These are phyloP conservation scores for Quercus aquifolioides DNA, from an alignment of 306 rosid genomes.

Conservation along the genomic window DNA sequence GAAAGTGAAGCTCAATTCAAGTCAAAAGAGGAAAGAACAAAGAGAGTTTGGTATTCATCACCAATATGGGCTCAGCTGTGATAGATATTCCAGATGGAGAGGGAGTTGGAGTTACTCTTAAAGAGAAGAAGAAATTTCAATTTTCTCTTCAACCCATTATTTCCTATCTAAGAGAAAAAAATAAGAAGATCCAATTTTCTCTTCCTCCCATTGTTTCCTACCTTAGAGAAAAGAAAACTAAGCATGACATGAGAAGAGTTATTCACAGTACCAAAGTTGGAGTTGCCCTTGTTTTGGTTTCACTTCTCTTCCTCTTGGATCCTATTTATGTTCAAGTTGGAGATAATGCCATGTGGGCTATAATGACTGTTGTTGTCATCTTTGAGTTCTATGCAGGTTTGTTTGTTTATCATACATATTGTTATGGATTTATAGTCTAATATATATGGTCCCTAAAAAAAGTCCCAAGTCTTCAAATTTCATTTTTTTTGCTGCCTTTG, in stretches of 20 bases:
- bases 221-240: constrained; percentile 21
- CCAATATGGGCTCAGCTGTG: constrained; percentile 52
- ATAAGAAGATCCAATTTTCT: constrained; percentile 10
- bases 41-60: constrained; percentile 4
- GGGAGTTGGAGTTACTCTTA: neutral
- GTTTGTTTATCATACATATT: neutral
- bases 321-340: constrained; percentile 73
- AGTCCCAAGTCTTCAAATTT: neutral
- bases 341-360: constrained; percentile 96
- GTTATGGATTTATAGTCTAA: neutral
- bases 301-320: constrained; percentile 67
- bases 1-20: neutral
- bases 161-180: constrained; percentile 16
- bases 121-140: constrained; percentile 17
- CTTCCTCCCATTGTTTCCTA: constrained; percentile 17
- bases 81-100: constrained; percentile 41
- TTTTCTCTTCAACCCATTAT: constrained; percentile 13
- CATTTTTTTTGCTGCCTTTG: neutral
- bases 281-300: constrained; percentile 66
- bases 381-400: constrained; percentile 86
- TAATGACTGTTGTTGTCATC: constrained; percentile 85
- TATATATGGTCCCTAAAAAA: neutral
- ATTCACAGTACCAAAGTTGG: constrained; percentile 81
- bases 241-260: constrained; percentile 36
- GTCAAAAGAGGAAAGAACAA: neutral